Percentiles rank a stretch among this genome's conserved stretches.
phyloP scores from a whole-genome alignment of 164 flowering plant species.

The Tetracentron sinense region DNA sequence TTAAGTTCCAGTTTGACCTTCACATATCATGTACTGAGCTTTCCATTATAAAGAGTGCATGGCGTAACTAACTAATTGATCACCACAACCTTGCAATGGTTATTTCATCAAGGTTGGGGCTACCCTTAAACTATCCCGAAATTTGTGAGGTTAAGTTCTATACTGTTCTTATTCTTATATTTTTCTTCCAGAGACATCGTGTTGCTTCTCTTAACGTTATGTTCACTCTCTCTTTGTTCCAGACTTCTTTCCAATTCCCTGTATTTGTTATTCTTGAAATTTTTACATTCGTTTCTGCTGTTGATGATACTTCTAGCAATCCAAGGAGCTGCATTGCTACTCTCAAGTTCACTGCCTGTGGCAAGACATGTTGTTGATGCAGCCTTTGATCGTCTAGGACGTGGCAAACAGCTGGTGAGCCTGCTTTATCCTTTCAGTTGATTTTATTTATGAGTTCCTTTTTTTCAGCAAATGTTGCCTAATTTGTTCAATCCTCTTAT shows the following conservation, averaged over 20 bases:
- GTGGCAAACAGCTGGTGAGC: slow-evolving; percentile 79
- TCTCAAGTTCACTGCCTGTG: slow-evolving; percentile 47
- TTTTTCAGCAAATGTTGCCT: too few relatives aligned
- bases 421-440: background rate
- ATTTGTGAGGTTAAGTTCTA: background rate
- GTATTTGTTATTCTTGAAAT: background rate
- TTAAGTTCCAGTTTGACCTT: too few relatives aligned
- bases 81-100: too few relatives aligned
- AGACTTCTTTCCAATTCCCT: background rate
- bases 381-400: slow-evolving; percentile 69
- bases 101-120: too few relatives aligned
- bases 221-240: background rate
- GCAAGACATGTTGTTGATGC: slow-evolving; percentile 62
- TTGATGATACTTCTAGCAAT: slow-evolving; percentile 37
- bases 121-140: too few relatives aligned
- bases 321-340: slow-evolving; percentile 67
- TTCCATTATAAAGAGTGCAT: too few relatives aligned
- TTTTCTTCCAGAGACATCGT: background rate
- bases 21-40: too few relatives aligned
- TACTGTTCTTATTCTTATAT: too few relatives aligned
- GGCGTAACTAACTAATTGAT: too few relatives aligned
- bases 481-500: too few relatives aligned
- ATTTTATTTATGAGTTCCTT: too few relatives aligned
- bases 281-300: background rate
- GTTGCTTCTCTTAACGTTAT: background rate